Evolutionary conservation across 495 filamentous ascomycete genomes (phyloP), one percentile per base, ranked within the genome.

Genomic region (Penicillium daleae): DNA sequence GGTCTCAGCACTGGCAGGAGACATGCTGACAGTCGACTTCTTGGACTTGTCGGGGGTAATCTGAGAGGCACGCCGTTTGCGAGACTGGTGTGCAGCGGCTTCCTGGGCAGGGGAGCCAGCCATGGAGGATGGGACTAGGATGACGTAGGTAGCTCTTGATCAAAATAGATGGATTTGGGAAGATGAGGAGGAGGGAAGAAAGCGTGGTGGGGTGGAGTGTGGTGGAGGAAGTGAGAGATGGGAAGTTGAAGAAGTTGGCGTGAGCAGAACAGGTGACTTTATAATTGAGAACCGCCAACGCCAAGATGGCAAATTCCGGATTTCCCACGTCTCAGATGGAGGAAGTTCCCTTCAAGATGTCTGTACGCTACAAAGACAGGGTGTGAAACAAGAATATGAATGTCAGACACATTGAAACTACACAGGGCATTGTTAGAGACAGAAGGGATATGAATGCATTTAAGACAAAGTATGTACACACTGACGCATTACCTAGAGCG

Each of bases 211-310:
- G 21, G 10, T 27, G 46, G 19, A 21, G n/a, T 12, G 40, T 17
- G 10, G 46, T 3, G 24, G 46, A 49, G 46, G 46, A 49, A 4
- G 6, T 50, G 46, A 56, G 53, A 56, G 53, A n/a, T 24, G 53
- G n/a, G 21, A 37, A 24, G 51, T 4, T 31, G 29, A 7, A 31
- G 29, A 31, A 31, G 19, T 56, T 22, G 53, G 21, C 4, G 19
- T 6, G 21, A 46, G 42, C 8, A 3, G 42, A 19, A 8, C 42
- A 24, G 19, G 42, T 24, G 42, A 46, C 9, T 24, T 46, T 46
- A 24, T 42, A 46, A 10, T 22, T 2, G n/a, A 22, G 9, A 12
- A 19, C 8, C 21, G 40, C 40, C 19, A 42, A 42, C 40, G 40
- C n/a, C 6, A 19, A 3, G 19, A 46, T 24, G 42, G 42, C 19